Evolutionary conservation across 257 asterid species (phyloP), one percentile per base, ranked within the genome.

Genomic region (Salvia hispanica): DNA sequence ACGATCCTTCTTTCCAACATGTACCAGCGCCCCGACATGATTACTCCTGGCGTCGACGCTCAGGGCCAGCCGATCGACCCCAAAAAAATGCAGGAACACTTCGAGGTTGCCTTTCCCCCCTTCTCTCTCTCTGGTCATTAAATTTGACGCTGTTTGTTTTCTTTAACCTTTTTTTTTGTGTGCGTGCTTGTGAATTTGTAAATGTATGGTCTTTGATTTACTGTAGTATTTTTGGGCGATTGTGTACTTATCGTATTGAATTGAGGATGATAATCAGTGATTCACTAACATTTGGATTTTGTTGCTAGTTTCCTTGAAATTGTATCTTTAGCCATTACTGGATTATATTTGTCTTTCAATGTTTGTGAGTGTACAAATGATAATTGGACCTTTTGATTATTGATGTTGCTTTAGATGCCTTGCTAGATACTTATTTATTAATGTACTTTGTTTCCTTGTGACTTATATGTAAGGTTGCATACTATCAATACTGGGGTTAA

Each of bases 21-120:
- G 95, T 92, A 93, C 77, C 97, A 88, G 79, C 81, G 97, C 12
- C 98, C 97, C 9, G 98, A 92, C 80, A 83, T 86, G 88, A 88
- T 92, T 67, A 90, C 96, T 40, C 98, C 98, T n/a, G 98, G 98
- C 40, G 92, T 92, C 72, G 98, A 93, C 74, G 83, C 87, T 16
- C 84, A 85, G 63, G 96, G 95, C n/a, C 90, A 82, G 12, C 96
- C 95, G 0, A 81, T 90, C 66, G 94, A 90, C 55, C 98, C 97
- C 8, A 74, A 58, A 10, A 85, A 84, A 71, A 88, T 92, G 80
- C 98, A 88, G 77, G 82, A 88, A 33, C 97, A 92, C 69, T 92
- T 90, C 71, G 98, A 92, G 97, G 98, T 92, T 45, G 3, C 15
- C 2, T 4, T 44, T 13, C 0, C 14, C 4, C 11, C 28, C 13